Base-by-base conservation (phyloP, 1,284 basidiomycete species). In the Fistulinella staudtii region DNA sequence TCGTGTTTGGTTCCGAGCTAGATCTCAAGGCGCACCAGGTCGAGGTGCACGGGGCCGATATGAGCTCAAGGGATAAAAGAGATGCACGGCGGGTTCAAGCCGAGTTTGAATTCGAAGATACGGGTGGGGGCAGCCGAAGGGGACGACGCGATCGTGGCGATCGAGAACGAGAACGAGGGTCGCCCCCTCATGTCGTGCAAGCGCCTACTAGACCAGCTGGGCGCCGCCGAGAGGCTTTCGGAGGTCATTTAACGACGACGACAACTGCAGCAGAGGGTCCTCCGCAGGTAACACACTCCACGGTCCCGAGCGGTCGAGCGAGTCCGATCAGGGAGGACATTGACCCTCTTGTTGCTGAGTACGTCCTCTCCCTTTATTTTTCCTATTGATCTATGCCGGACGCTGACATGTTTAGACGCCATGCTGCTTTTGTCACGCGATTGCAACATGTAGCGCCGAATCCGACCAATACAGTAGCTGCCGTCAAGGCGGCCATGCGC, bases 21-120 rank as follows among this genome's bases (percentile, higher is more conserved):
- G 96, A 98, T 61, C 81, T 97, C 38, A 85, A 95, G 66, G 93
- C 86, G 0, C 95, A 99, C 64, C 86, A 89, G 73, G 82, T 98
- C 15, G 83, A 88, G 47, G 80, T 82, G 57, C 95, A 98, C 57
- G 87, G 84, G 9, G 80, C 80, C 4, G 79, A 84, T 30, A 90
- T 96, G 83, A 82, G 78, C 13, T 68, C 85, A 1, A 75, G 82
- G 17, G 90, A 93, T 57, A 82, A 79, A 47, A 83, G 80, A 46
- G 88, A 91, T 36, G 88, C 85, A 0, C 73, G 88, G 18, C 79
- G 90, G 11, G 71, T 99, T 7, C 77, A 86, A 45, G 79, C 90
- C 2, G 84, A 85, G 17, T 97, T 97, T 56, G 77, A 79, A 23
- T 90, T 88, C 58, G 82, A 83, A 40, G 80, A 82, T 39, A 65